Evolutionary conservation across 2,329 filamentous ascomycete genomes (phyloP), one percentile per base, ranked within the genome.

Genomic region (Colletotrichum sp.): DNA sequence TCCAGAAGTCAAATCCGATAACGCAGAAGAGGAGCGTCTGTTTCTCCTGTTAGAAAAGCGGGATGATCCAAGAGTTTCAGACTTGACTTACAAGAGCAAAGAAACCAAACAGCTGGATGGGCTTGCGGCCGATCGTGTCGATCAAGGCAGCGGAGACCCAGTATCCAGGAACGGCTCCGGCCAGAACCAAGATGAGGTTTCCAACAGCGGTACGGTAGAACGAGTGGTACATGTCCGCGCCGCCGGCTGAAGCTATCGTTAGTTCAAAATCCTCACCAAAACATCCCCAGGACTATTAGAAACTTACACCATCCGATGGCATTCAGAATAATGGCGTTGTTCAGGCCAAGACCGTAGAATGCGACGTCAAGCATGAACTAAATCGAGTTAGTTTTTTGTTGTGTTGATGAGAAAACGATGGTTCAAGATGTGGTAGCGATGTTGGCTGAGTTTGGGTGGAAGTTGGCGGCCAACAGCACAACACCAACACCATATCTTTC

Each of bases 111-210:
- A 94, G 85, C 85, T 95, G 95, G 73, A 96, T 95, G 2, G 94
- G 91, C 87, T 95, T 96, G 81, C 95, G 93, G 70, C 94, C 95
- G 16, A 96, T 80, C 2, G 90, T 94, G 84, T 96, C 94, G 72
- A 95, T 91, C 2, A 91, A 92, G 2, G 92, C 92, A 8, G 96
- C 94, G 0, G 94, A 95, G 18, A 95, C 90, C 94, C 94, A 96
- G 88, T 96, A 96, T 16, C 95, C 95, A 0, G 95, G 95, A 16
- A 96, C 94, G 64, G 95, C 93, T 73, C 94, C 95, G 6, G 95
- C 94, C 75, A 94, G 92, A 79, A 96, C 92, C 67, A 96, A 90
- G 79, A 96, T 95, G 79, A 96, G 86, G 86, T 96, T 96, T 12
- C 95, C 95, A 24, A 95, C 90, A 66, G 94, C 93, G 9, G 92